Conservation (phyloP, 1,284 basidiomycete genomes). For the Cryptococcus neoformans region DNA sequence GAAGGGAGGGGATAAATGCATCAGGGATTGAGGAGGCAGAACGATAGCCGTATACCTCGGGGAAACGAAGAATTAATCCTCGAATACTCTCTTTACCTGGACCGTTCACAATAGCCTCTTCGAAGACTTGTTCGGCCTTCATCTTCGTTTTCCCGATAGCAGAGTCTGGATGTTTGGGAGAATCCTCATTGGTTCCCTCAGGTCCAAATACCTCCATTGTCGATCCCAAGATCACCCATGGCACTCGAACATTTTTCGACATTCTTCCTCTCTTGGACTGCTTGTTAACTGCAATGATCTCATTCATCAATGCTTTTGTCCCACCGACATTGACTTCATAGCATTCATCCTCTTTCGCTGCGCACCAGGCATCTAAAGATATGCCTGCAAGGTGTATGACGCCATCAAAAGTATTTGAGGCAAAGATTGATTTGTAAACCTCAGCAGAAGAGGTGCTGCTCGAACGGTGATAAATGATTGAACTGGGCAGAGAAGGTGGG, state of each 20-base stretch:
- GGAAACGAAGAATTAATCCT: conserved; percentile 35
- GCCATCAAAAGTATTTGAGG: conserved; percentile 27
- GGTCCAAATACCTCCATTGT: conserved; percentile 40
- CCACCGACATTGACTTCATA: conserved; percentile 35
- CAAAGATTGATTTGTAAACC: conserved; percentile 20
- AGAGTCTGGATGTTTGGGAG: conserved; percentile 18
- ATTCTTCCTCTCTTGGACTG: conserved; percentile 5
- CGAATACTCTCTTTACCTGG: not conserved
- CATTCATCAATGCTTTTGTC: conserved; percentile 26
- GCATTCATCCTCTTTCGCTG: conserved; percentile 34
- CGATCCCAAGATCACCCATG: conserved; percentile 43
- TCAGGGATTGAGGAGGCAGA: conserved; percentile 26
- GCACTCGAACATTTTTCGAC: conserved; percentile 11
- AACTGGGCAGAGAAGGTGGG: conserved; percentile 20
- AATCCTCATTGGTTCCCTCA: conserved; percentile 16
- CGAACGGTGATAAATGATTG: conserved; percentile 19
- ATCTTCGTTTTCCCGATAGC: conserved; percentile 40
- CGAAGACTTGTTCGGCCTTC: conserved; percentile 29
- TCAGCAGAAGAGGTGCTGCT: conserved; percentile 8
- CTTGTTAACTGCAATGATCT: conserved; percentile 15
- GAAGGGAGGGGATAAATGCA: conserved; percentile 34
- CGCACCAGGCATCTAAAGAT: conserved; percentile 39
- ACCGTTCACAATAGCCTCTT: conserved; percentile 2
- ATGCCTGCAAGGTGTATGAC: conserved; percentile 39
- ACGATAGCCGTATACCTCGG: conserved; percentile 43